Evolutionary conservation across 192 early-diverging fungal species (phyloP).

Genomic region (Coemansia sp.): DNA sequence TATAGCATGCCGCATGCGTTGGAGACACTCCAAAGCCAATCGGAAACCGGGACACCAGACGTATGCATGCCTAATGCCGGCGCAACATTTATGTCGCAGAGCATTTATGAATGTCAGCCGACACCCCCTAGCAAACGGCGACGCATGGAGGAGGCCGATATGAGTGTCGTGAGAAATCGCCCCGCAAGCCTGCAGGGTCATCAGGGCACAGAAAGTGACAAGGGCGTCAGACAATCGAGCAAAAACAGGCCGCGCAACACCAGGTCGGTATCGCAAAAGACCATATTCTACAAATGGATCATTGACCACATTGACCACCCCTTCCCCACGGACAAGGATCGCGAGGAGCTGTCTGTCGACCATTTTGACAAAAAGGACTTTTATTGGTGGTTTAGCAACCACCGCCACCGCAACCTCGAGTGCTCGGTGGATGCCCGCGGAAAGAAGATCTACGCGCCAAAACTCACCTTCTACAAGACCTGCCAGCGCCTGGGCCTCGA

Average conservation of each 20-base stretch:
- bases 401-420: constrained; percentile 31
- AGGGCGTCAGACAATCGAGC: background rate
- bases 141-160: background rate
- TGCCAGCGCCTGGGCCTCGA: constrained; percentile 17
- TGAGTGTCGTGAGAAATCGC: background rate
- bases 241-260: constrained; percentile 20
- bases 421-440: constrained; percentile 10
- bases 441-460: constrained; percentile 11
- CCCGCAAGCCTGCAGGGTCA: background rate
- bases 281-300: constrained; percentile 18
- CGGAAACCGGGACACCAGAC: background rate
- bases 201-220: background rate
- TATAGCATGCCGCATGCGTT: background rate
- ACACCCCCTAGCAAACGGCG: background rate
- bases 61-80: too few species aligned
- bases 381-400: constrained; percentile 51
- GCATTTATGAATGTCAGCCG: background rate
- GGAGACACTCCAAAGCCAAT: background rate
- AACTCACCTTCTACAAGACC: constrained; percentile 23
- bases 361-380: constrained; percentile 18
- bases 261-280: constrained; percentile 8
- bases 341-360: constrained; percentile 5
- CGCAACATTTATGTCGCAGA: too few species aligned
- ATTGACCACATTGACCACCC: constrained; percentile 30
- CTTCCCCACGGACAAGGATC: constrained; percentile 23